These are phyloP conservation scores for Prunus yedoensis DNA, from an alignment of 331 rosid species.

Conservation along the genomic window DNA sequence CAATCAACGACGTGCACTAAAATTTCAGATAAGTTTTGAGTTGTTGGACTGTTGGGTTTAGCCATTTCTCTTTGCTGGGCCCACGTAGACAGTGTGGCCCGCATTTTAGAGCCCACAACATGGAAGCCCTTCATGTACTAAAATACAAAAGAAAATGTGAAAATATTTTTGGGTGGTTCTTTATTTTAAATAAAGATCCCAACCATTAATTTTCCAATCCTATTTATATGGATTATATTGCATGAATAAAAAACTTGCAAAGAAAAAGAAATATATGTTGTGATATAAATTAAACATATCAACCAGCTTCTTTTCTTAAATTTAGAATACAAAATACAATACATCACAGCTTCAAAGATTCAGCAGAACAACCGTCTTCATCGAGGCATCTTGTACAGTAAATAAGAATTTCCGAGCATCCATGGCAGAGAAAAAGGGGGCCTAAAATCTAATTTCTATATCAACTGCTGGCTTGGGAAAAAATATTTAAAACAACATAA, in stretches of 20 bases:
- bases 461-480: not conserved
- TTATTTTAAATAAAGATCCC: too few species aligned
- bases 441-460: conserved; percentile 10
- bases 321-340: not conserved
- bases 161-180: too few species aligned
- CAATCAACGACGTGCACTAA: too few species aligned
- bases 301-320: conserved; percentile 9
- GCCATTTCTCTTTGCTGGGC: too few species aligned
- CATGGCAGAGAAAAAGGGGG: not conserved
- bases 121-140: too few species aligned
- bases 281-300: not conserved
- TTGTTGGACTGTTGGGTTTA: not conserved
- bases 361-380: conserved; percentile 3
- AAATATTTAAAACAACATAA: not conserved
- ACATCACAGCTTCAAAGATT: not conserved
- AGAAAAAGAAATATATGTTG: too few species aligned
- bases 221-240: too few species aligned
- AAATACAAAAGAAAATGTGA: too few species aligned
- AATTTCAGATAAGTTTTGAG: not conserved
- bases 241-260: too few species aligned
- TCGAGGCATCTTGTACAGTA: conserved; percentile 7
- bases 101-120: too few species aligned
- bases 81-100: too few species aligned
- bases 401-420: not conserved
- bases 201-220: too few species aligned